phyloP scores from a whole-genome alignment of 1,139 yeast genomes.

The Hansenula anomala region DNA sequence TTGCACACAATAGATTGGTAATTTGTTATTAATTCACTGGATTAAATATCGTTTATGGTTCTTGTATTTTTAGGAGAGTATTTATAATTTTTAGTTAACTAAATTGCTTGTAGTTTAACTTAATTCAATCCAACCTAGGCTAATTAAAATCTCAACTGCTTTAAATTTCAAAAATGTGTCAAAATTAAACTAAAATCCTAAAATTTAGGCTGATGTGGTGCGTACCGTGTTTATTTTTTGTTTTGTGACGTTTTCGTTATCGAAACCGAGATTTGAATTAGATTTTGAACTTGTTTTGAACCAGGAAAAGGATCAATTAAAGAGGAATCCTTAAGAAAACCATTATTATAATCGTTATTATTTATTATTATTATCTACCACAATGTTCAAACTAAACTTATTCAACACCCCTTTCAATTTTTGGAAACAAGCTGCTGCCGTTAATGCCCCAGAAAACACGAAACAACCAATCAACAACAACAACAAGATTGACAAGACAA shows the following conservation, averaged over 20 bases:
- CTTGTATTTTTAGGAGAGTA: neutral
- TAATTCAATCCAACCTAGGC: too few species aligned
- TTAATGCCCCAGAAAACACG: neutral
- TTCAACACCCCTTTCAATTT: neutral
- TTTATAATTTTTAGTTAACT: neutral
- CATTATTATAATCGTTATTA: too few species aligned
- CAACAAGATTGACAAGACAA: neutral
- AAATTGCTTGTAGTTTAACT: too few species aligned
- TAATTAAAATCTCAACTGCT: too few species aligned
- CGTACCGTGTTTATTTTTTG: neutral
- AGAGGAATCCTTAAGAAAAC: too few species aligned
- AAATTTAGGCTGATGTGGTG: neutral
- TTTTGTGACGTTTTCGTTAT: too few species aligned
- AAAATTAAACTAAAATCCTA: neutral
- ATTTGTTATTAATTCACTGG: neutral
- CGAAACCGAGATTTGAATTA: too few species aligned
- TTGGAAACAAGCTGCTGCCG: neutral
- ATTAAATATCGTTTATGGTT: neutral
- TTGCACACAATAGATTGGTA: slow-evolving; percentile 1
- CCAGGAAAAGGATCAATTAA: too few species aligned
- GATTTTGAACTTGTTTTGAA: too few species aligned
- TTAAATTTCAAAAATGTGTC: neutral
- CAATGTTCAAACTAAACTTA: neutral
- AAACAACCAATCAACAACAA: neutral
- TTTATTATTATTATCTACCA: neutral